Conservation (phyloP, 75 land plant genomes). For the Pinus albicaulis region DNA sequence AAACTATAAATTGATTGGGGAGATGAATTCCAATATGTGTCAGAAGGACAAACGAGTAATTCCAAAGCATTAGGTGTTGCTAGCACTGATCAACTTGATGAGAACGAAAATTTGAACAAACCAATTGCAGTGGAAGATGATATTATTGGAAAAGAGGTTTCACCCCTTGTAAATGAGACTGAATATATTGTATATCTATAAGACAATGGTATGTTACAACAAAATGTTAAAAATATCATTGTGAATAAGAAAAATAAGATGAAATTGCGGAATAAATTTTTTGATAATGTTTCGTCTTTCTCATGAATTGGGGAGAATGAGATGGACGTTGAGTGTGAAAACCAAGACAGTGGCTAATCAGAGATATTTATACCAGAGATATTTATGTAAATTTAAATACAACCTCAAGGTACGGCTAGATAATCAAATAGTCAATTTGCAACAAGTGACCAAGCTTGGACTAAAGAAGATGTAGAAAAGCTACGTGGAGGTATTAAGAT, state of each 20-base stretch:
- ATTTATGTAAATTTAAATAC: slow-evolving; percentile 31
- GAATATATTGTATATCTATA: slow-evolving; percentile 11
- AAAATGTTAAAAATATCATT: background rate
- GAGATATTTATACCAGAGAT: slow-evolving; percentile 28
- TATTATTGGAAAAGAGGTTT: slow-evolving; percentile 13
- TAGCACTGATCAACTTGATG: slow-evolving; percentile 61
- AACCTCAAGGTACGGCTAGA: background rate
- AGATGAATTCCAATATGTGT: slow-evolving; percentile 72
- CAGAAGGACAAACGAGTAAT: slow-evolving; percentile 50
- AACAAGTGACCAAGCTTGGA: slow-evolving; percentile 21
- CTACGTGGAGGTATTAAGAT: slow-evolving; percentile 26
- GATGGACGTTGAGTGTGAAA: background rate
- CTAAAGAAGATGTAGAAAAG: slow-evolving; percentile 31
- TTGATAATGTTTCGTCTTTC: background rate
- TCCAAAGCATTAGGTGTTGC: slow-evolving; percentile 90
- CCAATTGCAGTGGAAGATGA: slow-evolving; percentile 12
- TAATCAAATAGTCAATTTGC: no score
- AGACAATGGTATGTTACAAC: background rate
- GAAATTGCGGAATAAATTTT: background rate
- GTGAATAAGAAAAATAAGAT: background rate
- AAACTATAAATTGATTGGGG: slow-evolving; percentile 32
- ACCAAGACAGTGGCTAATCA: background rate
- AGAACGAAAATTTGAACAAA: slow-evolving; percentile 16
- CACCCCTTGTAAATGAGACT: background rate
- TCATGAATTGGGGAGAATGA: background rate